Percentiles rank a stretch among this genome's conserved stretches.
These are phyloP conservation scores for Trametes versicolor DNA, from an alignment of 1,284 basidiomycete genomes.

Conservation along the genomic window DNA sequence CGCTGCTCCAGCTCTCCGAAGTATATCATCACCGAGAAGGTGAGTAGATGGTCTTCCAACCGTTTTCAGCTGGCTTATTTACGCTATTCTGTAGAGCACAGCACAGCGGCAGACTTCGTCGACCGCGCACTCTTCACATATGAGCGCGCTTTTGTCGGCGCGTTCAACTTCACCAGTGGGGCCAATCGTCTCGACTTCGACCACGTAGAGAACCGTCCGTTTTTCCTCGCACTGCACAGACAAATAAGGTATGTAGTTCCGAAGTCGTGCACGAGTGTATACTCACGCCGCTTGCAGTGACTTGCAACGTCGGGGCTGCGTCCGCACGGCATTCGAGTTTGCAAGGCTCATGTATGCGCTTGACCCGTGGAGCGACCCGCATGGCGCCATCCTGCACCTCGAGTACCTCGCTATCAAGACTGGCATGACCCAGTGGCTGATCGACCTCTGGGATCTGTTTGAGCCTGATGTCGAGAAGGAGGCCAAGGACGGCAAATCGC, in stretches of 20 bases:
- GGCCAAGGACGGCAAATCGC: conserved; percentile 60
- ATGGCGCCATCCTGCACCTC: conserved; percentile 84
- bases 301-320: conserved; percentile 86
- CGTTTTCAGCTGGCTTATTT: neutral
- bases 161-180: conserved; percentile 85
- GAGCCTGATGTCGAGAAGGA: conserved; percentile 42
- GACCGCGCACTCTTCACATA: conserved; percentile 91
- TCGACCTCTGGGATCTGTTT: conserved; percentile 70
- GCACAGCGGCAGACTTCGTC: conserved; percentile 85
- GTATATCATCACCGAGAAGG: conserved; percentile 88
- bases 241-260: conserved; percentile 67
- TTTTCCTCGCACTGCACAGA: conserved; percentile 84
- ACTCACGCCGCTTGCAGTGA: conserved; percentile 57
- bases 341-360: conserved; percentile 83
- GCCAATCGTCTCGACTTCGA: conserved; percentile 88
- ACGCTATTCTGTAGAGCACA: conserved; percentile 66
- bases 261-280: conserved; percentile 8
- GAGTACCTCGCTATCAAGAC: conserved; percentile 87
- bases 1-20: conserved; percentile 87
- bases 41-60: conserved; percentile 42
- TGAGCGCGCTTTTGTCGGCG: conserved; percentile 85
- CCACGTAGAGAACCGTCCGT: conserved; percentile 84
- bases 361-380: conserved; percentile 87
- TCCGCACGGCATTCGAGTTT: conserved; percentile 90
- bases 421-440: conserved; percentile 82